A percentile compares a stretch with the other conserved stretches of the same genome.
phyloP scores from a whole-genome alignment of 495 filamentous ascomycete genomes.

The Aspergillus asperescens region DNA sequence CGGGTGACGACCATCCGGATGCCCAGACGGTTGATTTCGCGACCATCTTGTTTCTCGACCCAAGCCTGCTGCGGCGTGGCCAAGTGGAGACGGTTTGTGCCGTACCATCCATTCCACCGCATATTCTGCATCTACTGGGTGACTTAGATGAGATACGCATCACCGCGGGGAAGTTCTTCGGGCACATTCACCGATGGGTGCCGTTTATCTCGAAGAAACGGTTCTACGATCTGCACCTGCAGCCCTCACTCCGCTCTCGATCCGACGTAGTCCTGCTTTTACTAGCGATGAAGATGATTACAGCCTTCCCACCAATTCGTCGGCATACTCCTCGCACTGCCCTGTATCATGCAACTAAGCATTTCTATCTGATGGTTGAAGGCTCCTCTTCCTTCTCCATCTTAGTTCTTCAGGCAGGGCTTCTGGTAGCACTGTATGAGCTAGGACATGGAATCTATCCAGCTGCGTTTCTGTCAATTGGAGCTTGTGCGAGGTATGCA shows the following conservation, averaged over 20 bases:
- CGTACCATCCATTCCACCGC: neutral
- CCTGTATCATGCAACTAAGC: neutral
- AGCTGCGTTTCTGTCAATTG: conserved; percentile 30
- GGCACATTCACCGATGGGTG: conserved; percentile 43
- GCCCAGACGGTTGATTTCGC: too few species aligned
- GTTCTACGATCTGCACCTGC: conserved; percentile 26
- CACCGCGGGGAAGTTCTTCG: conserved; percentile 20
- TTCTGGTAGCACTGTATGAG: conserved; percentile 34
- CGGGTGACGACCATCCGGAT: too few species aligned
- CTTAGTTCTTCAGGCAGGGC: conserved; percentile 27
- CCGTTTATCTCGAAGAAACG: conserved; percentile 48
- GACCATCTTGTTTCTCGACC: neutral
- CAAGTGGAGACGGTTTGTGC: neutral
- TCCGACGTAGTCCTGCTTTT: too few species aligned
- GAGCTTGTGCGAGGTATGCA: conserved; percentile 33
- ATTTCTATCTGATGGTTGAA: conserved; percentile 25
- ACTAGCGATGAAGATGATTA: too few species aligned
- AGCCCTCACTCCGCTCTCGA: conserved; percentile 17
- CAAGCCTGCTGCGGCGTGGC: neutral
- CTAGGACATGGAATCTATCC: conserved; percentile 35
- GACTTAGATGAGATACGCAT: conserved; percentile 5
- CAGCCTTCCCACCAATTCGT: too few species aligned
- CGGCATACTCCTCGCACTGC: too few species aligned
- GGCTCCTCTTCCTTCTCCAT: conserved; percentile 32
- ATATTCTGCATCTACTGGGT: neutral